A percentile compares a stretch with the other conserved stretches of the same genome.
Conservation (phyloP, 73 alveolate species). For the Breviolum minutum region DNA sequence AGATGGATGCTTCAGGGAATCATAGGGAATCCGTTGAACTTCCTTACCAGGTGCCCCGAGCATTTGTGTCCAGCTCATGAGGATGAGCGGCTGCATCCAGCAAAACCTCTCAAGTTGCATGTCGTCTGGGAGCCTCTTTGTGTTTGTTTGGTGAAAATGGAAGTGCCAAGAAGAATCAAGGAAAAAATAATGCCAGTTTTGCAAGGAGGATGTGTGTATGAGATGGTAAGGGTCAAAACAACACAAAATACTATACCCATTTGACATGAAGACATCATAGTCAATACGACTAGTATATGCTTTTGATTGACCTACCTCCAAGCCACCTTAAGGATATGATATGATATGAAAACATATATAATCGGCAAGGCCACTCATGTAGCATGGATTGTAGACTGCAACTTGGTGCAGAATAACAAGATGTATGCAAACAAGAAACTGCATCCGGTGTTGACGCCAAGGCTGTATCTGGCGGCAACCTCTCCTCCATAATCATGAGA, state of each 20-base stretch:
- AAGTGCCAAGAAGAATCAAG: neutral
- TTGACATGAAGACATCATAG: too few relatives aligned
- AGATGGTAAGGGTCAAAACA: too few relatives aligned
- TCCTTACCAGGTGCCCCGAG: neutral
- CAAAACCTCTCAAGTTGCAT: neutral
- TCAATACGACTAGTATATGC: too few relatives aligned
- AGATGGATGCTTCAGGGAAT: neutral
- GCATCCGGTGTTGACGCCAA: slow-evolving; percentile 37
- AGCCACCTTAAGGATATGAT: too few relatives aligned
- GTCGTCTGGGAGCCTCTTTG: neutral
- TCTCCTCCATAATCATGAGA: slow-evolving; percentile 2
- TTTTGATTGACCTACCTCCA: too few relatives aligned
- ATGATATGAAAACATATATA: neutral
- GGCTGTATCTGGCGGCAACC: slow-evolving; percentile 63
- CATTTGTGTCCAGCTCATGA: slow-evolving; percentile 55
- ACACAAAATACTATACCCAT: too few relatives aligned
- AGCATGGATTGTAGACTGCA: too few relatives aligned
- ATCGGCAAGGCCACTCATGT: neutral
- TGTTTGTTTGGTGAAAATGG: neutral
- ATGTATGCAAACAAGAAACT: neutral
- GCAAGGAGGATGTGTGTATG: too few relatives aligned
- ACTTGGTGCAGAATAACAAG: too few relatives aligned
- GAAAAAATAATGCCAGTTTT: too few relatives aligned
- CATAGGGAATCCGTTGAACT: too few relatives aligned
- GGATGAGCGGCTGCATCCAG: slow-evolving; percentile 88